A percentile compares a stretch with the other conserved stretches of the same genome.
These are phyloP conservation scores for Chaetomium fimeti DNA, from an alignment of 495 filamentous ascomycete species.

Conservation along the genomic window DNA sequence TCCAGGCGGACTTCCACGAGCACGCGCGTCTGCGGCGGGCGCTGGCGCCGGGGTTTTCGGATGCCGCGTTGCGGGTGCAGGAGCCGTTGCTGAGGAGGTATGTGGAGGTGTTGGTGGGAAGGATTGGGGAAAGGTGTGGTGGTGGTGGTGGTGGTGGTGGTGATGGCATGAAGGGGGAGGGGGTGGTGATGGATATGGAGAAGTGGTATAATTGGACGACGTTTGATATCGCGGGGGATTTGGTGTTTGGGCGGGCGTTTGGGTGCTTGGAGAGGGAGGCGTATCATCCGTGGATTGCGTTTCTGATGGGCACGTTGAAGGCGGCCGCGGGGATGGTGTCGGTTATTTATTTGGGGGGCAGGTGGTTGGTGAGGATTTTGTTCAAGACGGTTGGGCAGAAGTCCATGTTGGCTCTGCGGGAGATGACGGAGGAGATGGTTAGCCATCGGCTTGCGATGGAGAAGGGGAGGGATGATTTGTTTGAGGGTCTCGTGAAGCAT, in stretches of 20 bases:
- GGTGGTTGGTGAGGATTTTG: slow-evolving; percentile 17
- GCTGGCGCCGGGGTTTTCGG: slow-evolving; percentile 51
- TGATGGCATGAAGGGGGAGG: too few species aligned
- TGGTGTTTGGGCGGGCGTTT: slow-evolving; percentile 56
- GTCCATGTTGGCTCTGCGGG: background rate
- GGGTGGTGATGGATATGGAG: slow-evolving; percentile 34
- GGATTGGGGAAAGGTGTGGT: slow-evolving; percentile 29
- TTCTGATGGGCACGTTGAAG: slow-evolving; percentile 33
- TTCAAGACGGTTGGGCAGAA: slow-evolving; percentile 12
- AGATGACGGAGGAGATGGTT: slow-evolving; percentile 28
- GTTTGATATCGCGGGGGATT: slow-evolving; percentile 51
- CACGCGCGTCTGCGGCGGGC: slow-evolving; percentile 47
- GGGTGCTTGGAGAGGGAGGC: slow-evolving; percentile 41
- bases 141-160: background rate
- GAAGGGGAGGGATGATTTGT: slow-evolving; percentile 39
- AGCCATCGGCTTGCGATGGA: slow-evolving; percentile 31
- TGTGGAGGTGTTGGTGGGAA: slow-evolving; percentile 43
- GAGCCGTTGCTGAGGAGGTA: slow-evolving; percentile 40
- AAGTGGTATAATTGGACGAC: slow-evolving; percentile 56
- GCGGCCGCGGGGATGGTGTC: slow-evolving; percentile 31
- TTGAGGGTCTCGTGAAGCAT: slow-evolving; percentile 41
- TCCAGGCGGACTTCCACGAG: slow-evolving; percentile 32
- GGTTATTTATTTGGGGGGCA: slow-evolving; percentile 25
- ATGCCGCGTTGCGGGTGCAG: slow-evolving; percentile 42
- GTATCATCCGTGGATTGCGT: slow-evolving; percentile 40